A percentile compares a stretch with the other conserved stretches of the same genome.
Evolutionary conservation across 208 protist species (phyloP).

Genomic region (Leishmania major): DNA sequence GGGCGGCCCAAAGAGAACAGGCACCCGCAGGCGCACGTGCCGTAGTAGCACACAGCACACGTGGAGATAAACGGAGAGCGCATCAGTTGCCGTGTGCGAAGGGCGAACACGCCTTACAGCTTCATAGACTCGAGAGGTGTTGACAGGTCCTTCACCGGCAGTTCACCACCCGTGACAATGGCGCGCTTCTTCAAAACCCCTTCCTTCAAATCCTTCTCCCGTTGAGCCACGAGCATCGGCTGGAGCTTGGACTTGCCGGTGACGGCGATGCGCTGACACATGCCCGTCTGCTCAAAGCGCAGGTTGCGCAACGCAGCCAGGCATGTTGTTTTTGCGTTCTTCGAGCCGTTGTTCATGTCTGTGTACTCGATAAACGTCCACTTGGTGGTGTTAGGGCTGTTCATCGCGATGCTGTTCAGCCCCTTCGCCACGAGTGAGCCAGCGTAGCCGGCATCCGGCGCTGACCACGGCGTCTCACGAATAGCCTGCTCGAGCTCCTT

Average conservation of each 20-base stretch:
- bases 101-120: constrained; percentile 11
- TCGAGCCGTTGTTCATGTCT: constrained; percentile 33
- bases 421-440: constrained; percentile 60
- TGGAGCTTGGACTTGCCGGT: constrained; percentile 49
- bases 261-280: constrained; percentile 73
- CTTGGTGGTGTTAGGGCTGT: constrained; percentile 71
- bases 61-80: neutral
- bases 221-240: constrained; percentile 35
- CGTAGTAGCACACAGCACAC: neutral
- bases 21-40: neutral
- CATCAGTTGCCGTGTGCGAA: neutral
- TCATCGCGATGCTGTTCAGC: constrained; percentile 52
- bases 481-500: constrained; percentile 42
- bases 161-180: constrained; percentile 35
- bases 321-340: constrained; percentile 34
- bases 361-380: constrained; percentile 86
- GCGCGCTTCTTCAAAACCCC: constrained; percentile 37
- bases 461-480: constrained; percentile 44
- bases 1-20: neutral
- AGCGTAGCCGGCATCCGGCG: constrained; percentile 59
- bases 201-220: constrained; percentile 34
- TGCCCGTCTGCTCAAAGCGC: constrained; percentile 62
- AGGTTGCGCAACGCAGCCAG: constrained; percentile 69
- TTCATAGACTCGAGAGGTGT: constrained; percentile 58
- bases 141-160: constrained; percentile 64